Conservation (phyloP, 371 early-diverging fungal genomes). For the Lichtheimia hyalospora region DNA sequence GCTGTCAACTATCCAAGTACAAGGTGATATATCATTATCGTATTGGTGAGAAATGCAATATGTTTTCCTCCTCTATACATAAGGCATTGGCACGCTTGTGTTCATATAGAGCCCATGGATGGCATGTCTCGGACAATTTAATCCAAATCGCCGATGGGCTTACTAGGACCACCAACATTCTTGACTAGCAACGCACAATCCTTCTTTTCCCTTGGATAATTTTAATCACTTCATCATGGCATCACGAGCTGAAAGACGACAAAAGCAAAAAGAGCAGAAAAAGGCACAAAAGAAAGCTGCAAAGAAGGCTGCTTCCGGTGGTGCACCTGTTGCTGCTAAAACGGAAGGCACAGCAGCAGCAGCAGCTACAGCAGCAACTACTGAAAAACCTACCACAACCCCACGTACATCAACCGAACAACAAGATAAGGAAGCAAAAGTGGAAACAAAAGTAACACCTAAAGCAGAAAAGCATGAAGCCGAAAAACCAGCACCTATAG, state of each 20-base stretch:
- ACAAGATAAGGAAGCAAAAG: not conserved
- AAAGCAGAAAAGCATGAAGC: not conserved
- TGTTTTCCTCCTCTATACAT: too few relatives aligned
- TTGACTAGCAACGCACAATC: not conserved
- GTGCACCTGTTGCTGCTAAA: not conserved
- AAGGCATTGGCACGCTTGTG: too few relatives aligned
- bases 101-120: too few relatives aligned
- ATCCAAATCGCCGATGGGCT: too few relatives aligned
- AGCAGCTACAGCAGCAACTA: not conserved
- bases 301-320: not conserved
- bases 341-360: not conserved
- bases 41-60: too few relatives aligned
- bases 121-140: too few relatives aligned
- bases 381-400: not conserved
- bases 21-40: too few relatives aligned
- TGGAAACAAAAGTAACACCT: not conserved
- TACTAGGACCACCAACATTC: too few relatives aligned
- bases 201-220: not conserved
- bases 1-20: too few relatives aligned
- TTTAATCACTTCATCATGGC: not conserved
- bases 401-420: not conserved
- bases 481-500: not conserved
- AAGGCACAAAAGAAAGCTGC: constrained; percentile 8
- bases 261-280: constrained; percentile 9
- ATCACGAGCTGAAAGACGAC: constrained; percentile 5